phyloP scores from a whole-genome alignment of 495 filamentous ascomycete genomes.

The Cercophora samala region DNA sequence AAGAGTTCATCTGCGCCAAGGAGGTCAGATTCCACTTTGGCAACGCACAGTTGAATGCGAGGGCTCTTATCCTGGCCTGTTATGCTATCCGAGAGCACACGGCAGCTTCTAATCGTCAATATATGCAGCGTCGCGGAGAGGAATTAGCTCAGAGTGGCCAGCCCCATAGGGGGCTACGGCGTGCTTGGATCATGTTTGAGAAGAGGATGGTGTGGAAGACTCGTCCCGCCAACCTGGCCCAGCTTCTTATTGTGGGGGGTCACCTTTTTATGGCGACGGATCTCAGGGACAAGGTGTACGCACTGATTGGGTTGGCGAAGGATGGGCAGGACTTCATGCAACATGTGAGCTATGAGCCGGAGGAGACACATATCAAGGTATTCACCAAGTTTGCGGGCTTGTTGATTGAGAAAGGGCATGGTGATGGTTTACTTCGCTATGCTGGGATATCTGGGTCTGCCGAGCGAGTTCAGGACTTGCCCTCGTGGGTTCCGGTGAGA shows the following conservation, averaged over 20 bases:
- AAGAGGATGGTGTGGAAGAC: not conserved
- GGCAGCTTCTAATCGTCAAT: not conserved
- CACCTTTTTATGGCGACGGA: not conserved
- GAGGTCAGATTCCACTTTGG: not conserved
- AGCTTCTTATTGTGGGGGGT: not conserved
- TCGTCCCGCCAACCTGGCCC: not conserved
- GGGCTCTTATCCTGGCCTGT: not conserved
- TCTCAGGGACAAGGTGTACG: not conserved
- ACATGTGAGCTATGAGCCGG: not conserved
- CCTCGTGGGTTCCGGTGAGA: too few species aligned
- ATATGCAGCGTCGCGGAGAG: not conserved
- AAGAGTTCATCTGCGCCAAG: not conserved
- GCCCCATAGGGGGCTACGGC: not conserved
- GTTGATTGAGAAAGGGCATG: not conserved
- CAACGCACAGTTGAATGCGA: not conserved
- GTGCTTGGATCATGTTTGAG: not conserved
- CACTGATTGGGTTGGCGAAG: not conserved
- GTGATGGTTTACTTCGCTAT: not conserved
- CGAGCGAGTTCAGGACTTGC: too few species aligned
- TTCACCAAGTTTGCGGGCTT: not conserved
- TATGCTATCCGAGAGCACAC: not conserved
- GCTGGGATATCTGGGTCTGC: not conserved
- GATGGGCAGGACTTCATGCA: not conserved
- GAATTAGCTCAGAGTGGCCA: not conserved
- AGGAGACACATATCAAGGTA: not conserved